Evolutionary conservation across 2,329 filamentous ascomycete species (phyloP).

Genomic region (Leptographium lundbergii): DNA sequence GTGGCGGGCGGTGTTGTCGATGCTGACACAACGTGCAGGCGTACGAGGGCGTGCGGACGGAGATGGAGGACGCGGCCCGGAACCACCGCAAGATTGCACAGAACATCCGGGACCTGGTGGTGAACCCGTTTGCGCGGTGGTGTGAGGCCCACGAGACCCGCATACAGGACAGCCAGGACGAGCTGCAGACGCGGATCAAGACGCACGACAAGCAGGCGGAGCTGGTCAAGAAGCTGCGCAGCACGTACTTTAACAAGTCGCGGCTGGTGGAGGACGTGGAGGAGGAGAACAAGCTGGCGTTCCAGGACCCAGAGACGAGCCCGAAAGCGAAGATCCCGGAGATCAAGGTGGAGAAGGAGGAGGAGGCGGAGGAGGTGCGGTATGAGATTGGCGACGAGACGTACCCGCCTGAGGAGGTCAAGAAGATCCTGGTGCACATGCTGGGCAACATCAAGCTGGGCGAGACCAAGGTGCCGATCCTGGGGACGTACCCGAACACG

Average conservation of each 20-base stretch:
- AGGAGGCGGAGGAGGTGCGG: slow-evolving; percentile 61
- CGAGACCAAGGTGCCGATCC: slow-evolving; percentile 88
- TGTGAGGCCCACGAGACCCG: slow-evolving; percentile 88
- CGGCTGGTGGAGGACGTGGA: slow-evolving; percentile 90
- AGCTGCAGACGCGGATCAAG: slow-evolving; percentile 83
- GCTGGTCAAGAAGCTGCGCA: slow-evolving; percentile 79
- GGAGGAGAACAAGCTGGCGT: slow-evolving; percentile 96
- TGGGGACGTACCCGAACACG: slow-evolving; percentile 90
- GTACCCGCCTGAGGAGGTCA: slow-evolving; percentile 75
- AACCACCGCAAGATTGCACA: slow-evolving; percentile 93
- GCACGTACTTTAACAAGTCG: slow-evolving; percentile 98
- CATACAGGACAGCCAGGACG: slow-evolving; percentile 88
- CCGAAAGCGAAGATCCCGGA: slow-evolving; percentile 52
- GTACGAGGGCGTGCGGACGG: slow-evolving; percentile 81
- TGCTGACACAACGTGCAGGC: slow-evolving; percentile 41
- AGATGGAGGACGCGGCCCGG: slow-evolving; percentile 83
- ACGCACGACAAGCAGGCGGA: slow-evolving; percentile 87
- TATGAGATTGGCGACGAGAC: slow-evolving; percentile 84
- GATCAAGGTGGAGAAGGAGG: slow-evolving; percentile 71
- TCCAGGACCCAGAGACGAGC: slow-evolving; percentile 71
- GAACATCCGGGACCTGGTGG: slow-evolving; percentile 90
- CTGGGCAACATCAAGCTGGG: slow-evolving; percentile 74
- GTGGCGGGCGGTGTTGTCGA: no score
- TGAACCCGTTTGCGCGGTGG: slow-evolving; percentile 90
- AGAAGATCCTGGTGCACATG: slow-evolving; percentile 80